Conservation (phyloP, 1,139 yeast genomes). For the Pichia terricola region DNA sequence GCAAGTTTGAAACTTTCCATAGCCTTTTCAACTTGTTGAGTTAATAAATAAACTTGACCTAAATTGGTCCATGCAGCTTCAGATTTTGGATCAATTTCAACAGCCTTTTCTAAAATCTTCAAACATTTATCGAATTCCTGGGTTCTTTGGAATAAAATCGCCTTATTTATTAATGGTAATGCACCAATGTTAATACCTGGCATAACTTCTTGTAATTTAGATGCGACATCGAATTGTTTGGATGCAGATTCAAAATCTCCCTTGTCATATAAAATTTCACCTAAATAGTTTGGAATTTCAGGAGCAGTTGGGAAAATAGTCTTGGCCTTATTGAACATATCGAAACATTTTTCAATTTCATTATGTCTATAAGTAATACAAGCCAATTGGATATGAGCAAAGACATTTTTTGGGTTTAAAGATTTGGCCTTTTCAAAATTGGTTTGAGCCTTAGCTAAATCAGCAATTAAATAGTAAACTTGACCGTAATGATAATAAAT, state of each 20-base stretch:
- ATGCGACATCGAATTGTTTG: slow-evolving; percentile 80
- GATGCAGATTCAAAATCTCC: slow-evolving; percentile 66
- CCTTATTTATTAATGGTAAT: slow-evolving; percentile 84
- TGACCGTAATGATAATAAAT: slow-evolving; percentile 93
- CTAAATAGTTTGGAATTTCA: slow-evolving; percentile 90
- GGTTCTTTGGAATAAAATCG: slow-evolving; percentile 58
- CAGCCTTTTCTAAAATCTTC: slow-evolving; percentile 63
- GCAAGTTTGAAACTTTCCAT: slow-evolving; percentile 73
- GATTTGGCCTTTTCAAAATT: slow-evolving; percentile 73
- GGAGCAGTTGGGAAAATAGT: slow-evolving; percentile 77
- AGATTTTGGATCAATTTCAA: slow-evolving; percentile 73
- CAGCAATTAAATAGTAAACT: slow-evolving; percentile 71
- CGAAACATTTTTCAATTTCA: slow-evolving; percentile 31
- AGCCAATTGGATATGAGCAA: slow-evolving; percentile 86
- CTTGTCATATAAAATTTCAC: slow-evolving; percentile 83
- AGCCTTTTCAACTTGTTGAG: slow-evolving; percentile 76
- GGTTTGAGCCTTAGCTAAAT: slow-evolving; percentile 60
- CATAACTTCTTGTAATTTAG: slow-evolving; percentile 66
- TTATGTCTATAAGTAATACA: slow-evolving; percentile 86
- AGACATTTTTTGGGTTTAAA: slow-evolving; percentile 67
- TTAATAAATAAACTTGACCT: slow-evolving; percentile 85
- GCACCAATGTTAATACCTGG: slow-evolving; percentile 66
- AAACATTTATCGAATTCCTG: slow-evolving; percentile 56
- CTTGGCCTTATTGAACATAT: slow-evolving; percentile 63
- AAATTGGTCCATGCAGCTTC: slow-evolving; percentile 84